Base-by-base conservation (phyloP, 139 green algal species). In the Ulvella scutata region DNA sequence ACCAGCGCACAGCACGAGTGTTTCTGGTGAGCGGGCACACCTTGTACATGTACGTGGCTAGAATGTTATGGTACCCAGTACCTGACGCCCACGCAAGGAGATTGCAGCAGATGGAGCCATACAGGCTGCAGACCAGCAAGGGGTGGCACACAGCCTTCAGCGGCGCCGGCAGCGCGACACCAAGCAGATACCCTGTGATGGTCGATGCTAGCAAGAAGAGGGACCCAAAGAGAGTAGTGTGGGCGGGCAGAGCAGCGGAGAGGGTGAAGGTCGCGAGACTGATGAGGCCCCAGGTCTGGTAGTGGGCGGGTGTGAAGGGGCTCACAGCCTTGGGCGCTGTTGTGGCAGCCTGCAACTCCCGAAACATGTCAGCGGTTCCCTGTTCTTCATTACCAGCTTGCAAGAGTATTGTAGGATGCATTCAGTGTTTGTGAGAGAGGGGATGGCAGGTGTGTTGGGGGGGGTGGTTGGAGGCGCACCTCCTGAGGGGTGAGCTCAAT, bases 231-330 rank as follows among this genome's bases (percentile, higher is more conserved):
- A 67, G n/a, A 26, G 31, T 26, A 26, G 51, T 34, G 51, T 29
- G 20, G 6, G 31, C n/a, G n/a, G 51, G 51, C 9, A 67, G 20
- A 26, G 51, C 51, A 6, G 51, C 51, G 20, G 51, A 67, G 9
- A 29, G n/a, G 51, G n/a, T 26, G n/a, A 67, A 26, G n/a, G 51
- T 26, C 6, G 51, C 51, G 13, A 67, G 31, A 26, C 51, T 67
- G 51, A 67, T 67, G 51, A 67, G 33, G n/a, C n/a, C 51, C 51
- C 51, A 67, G 51, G 51, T 67, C n/a, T 36, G 51, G 51, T 67
- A 67, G 51, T 67, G 51, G 13, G 51, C 31, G 13, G 51, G 51
- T n/a, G 9, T 34, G 51, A 67, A 67, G 51, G 51, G 51, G 51
- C 51, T 67, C 9, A 67, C 51, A 9, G 51, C n/a, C 51, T 26